These are phyloP conservation scores for Fusarium sp. DNA, from an alignment of 2,329 filamentous ascomycete species.

Conservation along the genomic window DNA sequence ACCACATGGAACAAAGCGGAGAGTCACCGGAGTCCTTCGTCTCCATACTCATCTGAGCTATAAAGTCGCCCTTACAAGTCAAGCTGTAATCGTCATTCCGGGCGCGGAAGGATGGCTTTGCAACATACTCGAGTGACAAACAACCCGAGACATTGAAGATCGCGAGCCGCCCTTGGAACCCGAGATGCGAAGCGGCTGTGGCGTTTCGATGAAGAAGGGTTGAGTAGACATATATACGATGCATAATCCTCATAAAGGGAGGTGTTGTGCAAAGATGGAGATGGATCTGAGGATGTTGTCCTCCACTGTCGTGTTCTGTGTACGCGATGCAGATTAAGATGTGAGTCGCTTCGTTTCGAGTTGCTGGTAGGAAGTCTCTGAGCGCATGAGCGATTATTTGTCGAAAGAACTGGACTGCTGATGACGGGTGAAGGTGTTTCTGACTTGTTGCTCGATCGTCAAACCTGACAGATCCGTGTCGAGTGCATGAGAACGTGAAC, in stretches of 20 bases:
- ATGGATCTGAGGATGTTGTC: not conserved
- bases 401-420: too few species aligned
- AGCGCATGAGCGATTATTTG: too few species aligned
- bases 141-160: conserved; percentile 3
- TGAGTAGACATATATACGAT: not conserved
- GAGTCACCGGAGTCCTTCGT: not conserved
- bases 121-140: not conserved
- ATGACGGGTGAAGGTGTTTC: not conserved
- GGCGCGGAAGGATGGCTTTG: not conserved
- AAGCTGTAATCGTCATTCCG: conserved; percentile 3
- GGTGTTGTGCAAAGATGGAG: not conserved
- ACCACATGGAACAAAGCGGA: not conserved
- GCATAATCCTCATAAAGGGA: not conserved
- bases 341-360: not conserved
- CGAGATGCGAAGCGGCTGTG: not conserved
- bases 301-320: not conserved
- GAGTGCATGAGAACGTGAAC: not conserved
- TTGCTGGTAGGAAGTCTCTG: not conserved
- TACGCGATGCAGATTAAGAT: not conserved
- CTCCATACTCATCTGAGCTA: not conserved
- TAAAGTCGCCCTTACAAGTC: not conserved
- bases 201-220: not conserved
- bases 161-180: not conserved
- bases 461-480: not conserved
- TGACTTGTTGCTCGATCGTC: not conserved